Percentiles rank a stretch among this genome's conserved stretches.
Conservation (phyloP, 257 asterid genomes). For the Lycium ferocissimum region DNA sequence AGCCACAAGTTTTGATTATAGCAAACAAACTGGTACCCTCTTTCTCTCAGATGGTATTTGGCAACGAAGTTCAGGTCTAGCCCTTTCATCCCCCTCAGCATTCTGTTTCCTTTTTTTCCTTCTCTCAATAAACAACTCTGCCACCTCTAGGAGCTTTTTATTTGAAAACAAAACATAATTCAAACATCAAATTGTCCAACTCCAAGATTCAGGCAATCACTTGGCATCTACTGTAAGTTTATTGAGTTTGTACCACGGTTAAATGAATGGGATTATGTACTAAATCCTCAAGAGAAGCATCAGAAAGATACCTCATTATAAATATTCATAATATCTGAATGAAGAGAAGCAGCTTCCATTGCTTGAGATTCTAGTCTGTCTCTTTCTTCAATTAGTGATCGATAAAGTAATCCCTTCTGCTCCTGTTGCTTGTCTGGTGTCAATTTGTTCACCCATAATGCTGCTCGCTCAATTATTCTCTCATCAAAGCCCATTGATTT, state of each 20-base stretch:
- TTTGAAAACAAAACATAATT: not conserved
- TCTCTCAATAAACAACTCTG: not conserved
- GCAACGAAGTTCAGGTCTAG: not conserved
- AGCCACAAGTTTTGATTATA: not conserved
- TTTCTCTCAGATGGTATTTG: slow-evolving; percentile 1
- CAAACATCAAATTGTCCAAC: not conserved
- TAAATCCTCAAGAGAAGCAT: slow-evolving; percentile 10
- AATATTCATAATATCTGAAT: slow-evolving; percentile 61
- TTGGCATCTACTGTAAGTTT: not conserved
- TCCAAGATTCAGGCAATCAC: not conserved
- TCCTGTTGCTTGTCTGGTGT: slow-evolving; percentile 84
- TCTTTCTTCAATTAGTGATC: slow-evolving; percentile 81
- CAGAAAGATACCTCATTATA: slow-evolving; percentile 67
- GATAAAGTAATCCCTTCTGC: slow-evolving; percentile 69
- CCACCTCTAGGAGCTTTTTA: not conserved
- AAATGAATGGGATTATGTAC: slow-evolving; percentile 15
- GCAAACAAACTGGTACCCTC: not conserved
- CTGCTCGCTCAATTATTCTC: slow-evolving; percentile 64
- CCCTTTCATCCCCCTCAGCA: not conserved
- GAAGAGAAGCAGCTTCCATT: slow-evolving; percentile 60
- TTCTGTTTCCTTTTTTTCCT: not conserved
- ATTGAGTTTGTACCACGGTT: not conserved
- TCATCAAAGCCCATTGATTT: slow-evolving; percentile 78
- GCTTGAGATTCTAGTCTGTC: slow-evolving; percentile 73
- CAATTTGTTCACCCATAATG: slow-evolving; percentile 77